Evolutionary conservation across 768 basidiomycete species (phyloP), one percentile per base, ranked within the genome.

Genomic region (Hirschioporus abietinus): DNA sequence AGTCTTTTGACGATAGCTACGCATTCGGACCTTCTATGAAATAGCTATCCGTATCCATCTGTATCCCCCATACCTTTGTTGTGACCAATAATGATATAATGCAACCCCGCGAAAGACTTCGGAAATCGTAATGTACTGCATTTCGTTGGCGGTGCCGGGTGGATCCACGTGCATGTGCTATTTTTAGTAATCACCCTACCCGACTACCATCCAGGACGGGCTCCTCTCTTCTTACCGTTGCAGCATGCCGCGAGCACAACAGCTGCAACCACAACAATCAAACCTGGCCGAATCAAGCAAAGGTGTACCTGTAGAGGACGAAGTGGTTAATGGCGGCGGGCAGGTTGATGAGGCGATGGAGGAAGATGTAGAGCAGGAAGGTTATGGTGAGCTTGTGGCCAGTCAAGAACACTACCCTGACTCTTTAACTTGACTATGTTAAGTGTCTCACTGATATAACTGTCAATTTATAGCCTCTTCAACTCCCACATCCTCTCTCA

Each of bases 401-500:
- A 64, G 69, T 63, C 61, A 63, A 64, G 61, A 66, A 68, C 52
- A 58, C 35, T 65, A 57, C 67, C 23, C 42, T 30, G 61, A 68
- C 64, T 70, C 60, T 63, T 64, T 64, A 60, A 64, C 64, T 52
- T 52, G 42, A 35, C 59, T 12, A 25, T 62, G 36, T 36, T 35
- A 60, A 68, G 23, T 59, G 59, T 24, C 60, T 63, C 17, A 17
- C 57, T 68, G 66, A 34, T 30, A 24, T n/a, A 34, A 23, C 7
- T 58, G 24, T 20, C 42, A 3, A 61, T 4, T 15, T 65, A 20
- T 66, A 94, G 92, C 92, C 63, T 95, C 92, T 60, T 95, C 92
- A 27, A 94, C 92, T 2, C 93, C 92, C 30, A 95, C 93, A 68
- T 95, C 92, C 65, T 93, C 92, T 35, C 81, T 96, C 68, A 96